Evolutionary conservation across 768 basidiomycete species (phyloP).

Genomic region (Trametes maxima): DNA sequence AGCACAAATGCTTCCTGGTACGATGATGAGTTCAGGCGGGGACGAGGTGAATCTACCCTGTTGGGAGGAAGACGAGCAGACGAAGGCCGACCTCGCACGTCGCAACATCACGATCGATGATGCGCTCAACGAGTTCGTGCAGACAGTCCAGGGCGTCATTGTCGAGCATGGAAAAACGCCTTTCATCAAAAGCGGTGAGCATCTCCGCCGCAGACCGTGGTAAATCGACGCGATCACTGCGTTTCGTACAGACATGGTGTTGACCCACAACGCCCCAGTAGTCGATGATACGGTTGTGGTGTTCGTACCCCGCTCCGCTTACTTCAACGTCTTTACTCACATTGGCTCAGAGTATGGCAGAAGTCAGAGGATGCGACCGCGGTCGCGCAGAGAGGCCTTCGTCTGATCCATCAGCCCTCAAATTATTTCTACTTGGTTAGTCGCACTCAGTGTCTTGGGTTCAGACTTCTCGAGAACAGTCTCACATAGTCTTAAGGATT

Average conservation of each 20-base stretch:
- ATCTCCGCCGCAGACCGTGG: background rate
- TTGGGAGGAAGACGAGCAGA: constrained; percentile 62
- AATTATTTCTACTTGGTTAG: constrained; percentile 76
- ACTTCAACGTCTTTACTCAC: constrained; percentile 2
- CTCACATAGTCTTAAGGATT: constrained; percentile 45
- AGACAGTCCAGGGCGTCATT: constrained; percentile 60
- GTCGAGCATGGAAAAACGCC: constrained; percentile 64
- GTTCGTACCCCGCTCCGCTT: constrained; percentile 36
- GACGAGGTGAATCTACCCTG: constrained; percentile 77
- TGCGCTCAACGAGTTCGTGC: constrained; percentile 64
- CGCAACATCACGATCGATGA: constrained; percentile 58
- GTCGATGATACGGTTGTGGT: constrained; percentile 51
- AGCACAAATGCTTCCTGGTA: constrained; percentile 54
- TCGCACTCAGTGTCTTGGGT: background rate
- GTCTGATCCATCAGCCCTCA: constrained; percentile 67
- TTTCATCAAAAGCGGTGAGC: constrained; percentile 78
- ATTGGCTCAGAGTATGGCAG: constrained; percentile 62
- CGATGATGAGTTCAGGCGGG: constrained; percentile 78
- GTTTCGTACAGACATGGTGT: constrained; percentile 35
- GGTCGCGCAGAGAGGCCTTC: constrained; percentile 59
- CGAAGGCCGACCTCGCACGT: constrained; percentile 54
- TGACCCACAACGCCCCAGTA: constrained; percentile 39
- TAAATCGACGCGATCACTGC: background rate
- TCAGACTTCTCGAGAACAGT: background rate
- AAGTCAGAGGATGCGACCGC: constrained; percentile 59